Evolutionary conservation across 352 stramenopile species (phyloP).

Genomic region (Phytophthora hibernalis): DNA sequence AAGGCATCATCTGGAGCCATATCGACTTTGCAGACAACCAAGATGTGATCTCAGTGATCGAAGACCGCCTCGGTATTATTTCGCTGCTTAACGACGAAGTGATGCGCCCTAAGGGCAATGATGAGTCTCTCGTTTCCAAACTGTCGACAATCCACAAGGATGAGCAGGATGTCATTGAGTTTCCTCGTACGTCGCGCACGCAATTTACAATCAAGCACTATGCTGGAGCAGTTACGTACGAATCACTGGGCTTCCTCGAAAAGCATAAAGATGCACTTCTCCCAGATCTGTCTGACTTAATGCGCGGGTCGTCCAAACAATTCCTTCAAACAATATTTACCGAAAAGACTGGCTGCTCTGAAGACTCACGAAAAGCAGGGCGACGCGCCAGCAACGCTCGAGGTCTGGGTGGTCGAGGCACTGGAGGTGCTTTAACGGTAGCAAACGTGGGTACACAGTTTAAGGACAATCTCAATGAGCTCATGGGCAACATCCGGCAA

Average conservation of each 20-base stretch:
- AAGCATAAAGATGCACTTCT: slow-evolving; percentile 96
- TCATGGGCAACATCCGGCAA: slow-evolving; percentile 94
- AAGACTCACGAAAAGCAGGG: slow-evolving; percentile 21
- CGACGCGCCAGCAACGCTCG: slow-evolving; percentile 34
- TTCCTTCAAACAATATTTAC: slow-evolving; percentile 68
- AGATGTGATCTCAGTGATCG: slow-evolving; percentile 89
- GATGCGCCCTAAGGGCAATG: slow-evolving; percentile 88
- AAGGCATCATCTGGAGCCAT: slow-evolving; percentile 94
- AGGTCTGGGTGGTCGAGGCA: slow-evolving; percentile 41
- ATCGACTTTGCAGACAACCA: slow-evolving; percentile 94
- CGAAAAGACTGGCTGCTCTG: slow-evolving; percentile 37
- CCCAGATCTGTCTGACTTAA: slow-evolving; percentile 92
- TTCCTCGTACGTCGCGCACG: slow-evolving; percentile 74
- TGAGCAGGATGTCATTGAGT: slow-evolving; percentile 80
- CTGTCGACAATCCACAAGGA: slow-evolving; percentile 81
- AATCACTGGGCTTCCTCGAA: slow-evolving; percentile 93
- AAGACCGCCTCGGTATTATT: slow-evolving; percentile 89
- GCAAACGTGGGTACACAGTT: slow-evolving; percentile 84
- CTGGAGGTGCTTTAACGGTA: slow-evolving; percentile 58
- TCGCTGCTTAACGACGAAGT: slow-evolving; percentile 91
- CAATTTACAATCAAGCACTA: slow-evolving; percentile 96
- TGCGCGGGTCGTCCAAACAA: slow-evolving; percentile 69
- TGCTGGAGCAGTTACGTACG: slow-evolving; percentile 93
- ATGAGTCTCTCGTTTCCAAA: slow-evolving; percentile 83
- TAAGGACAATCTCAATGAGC: slow-evolving; percentile 91